Conservation (phyloP, 169 alveolate genomes). For the Plasmodium relictum region DNA sequence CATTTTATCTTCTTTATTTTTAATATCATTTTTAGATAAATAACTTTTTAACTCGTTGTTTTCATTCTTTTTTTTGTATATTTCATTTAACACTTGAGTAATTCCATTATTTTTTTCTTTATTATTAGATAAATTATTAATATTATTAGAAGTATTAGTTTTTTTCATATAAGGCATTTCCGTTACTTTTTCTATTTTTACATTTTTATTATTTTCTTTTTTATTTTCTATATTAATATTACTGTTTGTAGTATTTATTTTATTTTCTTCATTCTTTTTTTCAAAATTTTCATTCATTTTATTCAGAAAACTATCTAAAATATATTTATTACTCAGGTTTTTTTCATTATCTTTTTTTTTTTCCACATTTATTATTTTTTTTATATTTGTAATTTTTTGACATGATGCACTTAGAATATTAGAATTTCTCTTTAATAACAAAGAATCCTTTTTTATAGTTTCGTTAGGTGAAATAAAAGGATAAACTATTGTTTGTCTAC, state of each 20-base stretch:
- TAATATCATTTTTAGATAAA: not conserved
- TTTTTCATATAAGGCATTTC: not conserved
- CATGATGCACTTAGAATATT: not conserved
- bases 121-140: not conserved
- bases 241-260: not conserved
- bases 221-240: not conserved
- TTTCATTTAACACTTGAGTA: too few relatives aligned
- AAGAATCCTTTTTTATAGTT: not conserved
- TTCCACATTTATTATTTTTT: not conserved
- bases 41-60: not conserved
- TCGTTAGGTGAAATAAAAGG: not conserved
- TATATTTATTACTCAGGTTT: not conserved
- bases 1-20: not conserved
- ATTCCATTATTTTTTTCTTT: not conserved
- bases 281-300: conserved; percentile 1
- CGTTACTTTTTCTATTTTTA: not conserved
- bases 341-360: not conserved
- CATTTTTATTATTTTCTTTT: not conserved
- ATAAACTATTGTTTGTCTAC: not conserved
- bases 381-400: not conserved
- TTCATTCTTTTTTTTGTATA: not conserved
- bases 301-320: not conserved
- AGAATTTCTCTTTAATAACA: not conserved
- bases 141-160: not conserved
- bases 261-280: conserved; percentile 3